Conservation (phyloP, 768 basidiomycete genomes). For the Lentinula boryana region DNA sequence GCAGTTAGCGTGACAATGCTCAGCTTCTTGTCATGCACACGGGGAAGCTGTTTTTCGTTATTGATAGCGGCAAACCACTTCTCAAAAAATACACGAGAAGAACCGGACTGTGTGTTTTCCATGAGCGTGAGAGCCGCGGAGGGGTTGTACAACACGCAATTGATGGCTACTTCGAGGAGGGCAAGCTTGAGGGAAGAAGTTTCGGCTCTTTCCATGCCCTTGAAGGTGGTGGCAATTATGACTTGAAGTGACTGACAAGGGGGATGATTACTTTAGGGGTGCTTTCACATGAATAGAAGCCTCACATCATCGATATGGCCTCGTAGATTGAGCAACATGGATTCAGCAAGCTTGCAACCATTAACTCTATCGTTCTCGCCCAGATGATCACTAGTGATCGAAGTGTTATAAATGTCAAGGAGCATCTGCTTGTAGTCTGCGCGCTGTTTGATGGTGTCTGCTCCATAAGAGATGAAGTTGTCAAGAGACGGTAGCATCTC, state of each 20-base stretch:
- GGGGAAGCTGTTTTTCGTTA: constrained; percentile 51
- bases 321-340: constrained; percentile 71
- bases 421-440: constrained; percentile 75
- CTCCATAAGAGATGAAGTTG: constrained; percentile 84
- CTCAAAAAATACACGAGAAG: constrained; percentile 73
- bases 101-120: constrained; percentile 52
- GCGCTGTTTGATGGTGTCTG: constrained; percentile 65
- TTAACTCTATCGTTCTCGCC: constrained; percentile 83
- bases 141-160: constrained; percentile 80
- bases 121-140: constrained; percentile 70
- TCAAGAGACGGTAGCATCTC: constrained; percentile 88
- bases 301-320: constrained; percentile 76
- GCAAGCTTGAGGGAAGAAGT: constrained; percentile 65
- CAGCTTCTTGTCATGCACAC: constrained; percentile 89
- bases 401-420: constrained; percentile 76
- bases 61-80: constrained; percentile 79
- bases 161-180: constrained; percentile 80
- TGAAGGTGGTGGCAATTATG: constrained; percentile 59
- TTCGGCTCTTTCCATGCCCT: constrained; percentile 52
- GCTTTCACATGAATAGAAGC: constrained; percentile 5
- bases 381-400: constrained; percentile 61
- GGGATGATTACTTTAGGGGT: constrained; percentile 2
- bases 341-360: constrained; percentile 82
- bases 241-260: constrained; percentile 51
- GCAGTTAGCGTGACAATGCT: constrained; percentile 71